Percentiles rank a stretch among this genome's conserved stretches.
phyloP scores from a whole-genome alignment of 305 asterid species.

The Fraxinus nigra region DNA sequence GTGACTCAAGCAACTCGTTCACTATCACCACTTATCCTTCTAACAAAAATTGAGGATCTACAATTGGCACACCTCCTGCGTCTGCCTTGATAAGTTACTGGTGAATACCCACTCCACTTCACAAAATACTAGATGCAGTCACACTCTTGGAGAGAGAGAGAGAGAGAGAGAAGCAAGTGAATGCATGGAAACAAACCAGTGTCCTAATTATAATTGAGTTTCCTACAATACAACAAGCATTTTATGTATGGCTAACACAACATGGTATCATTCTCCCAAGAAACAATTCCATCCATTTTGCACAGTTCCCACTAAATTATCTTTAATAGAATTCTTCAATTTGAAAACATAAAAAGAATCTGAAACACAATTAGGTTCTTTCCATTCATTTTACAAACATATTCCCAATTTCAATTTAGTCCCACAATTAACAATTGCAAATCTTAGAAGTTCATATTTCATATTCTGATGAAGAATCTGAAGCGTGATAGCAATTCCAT shows the following conservation, averaged over 20 bases:
- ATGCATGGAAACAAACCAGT: neutral
- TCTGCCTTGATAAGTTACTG: neutral
- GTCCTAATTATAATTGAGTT: neutral
- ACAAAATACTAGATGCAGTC: constrained; percentile 15
- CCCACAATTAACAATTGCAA: neutral
- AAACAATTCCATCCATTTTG: neutral
- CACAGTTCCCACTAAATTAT: neutral
- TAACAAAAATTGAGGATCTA: neutral
- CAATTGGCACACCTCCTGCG: neutral
- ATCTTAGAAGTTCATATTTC: neutral
- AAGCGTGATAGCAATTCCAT: neutral
- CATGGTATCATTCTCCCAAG: neutral
- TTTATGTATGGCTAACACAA: neutral
- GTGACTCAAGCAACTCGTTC: neutral
- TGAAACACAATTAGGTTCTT: neutral
- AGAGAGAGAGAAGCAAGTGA: neutral
- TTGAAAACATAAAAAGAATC: neutral
- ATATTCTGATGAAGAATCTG: neutral
- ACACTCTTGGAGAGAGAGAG: neutral
- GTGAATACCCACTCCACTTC: constrained; percentile 4
- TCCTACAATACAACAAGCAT: neutral
- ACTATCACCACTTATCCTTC: neutral
- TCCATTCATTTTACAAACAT: constrained; percentile 4
- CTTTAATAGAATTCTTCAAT: neutral
- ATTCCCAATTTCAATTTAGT: neutral